A percentile compares a stretch with the other conserved stretches of the same genome.
Evolutionary conservation across 768 basidiomycete genomes (phyloP).

Genomic region (Leccinum incarnatum): DNA sequence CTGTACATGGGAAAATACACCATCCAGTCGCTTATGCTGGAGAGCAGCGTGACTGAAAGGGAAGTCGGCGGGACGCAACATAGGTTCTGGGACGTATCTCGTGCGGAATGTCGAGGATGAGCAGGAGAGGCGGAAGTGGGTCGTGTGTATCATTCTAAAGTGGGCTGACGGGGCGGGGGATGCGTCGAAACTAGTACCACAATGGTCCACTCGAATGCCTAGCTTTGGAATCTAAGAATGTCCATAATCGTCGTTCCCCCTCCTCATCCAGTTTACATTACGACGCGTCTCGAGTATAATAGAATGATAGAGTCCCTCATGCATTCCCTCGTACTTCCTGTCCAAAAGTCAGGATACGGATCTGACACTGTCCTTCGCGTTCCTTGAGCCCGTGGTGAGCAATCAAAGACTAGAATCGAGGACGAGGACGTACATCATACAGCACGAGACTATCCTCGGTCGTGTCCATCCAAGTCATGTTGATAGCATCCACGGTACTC

Average conservation of each 20-base stretch:
- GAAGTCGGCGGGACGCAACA: conserved; percentile 38
- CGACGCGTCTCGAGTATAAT: conserved; percentile 1
- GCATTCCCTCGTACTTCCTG: conserved; percentile 15
- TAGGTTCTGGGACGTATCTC: conserved; percentile 52
- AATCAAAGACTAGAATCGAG: background rate
- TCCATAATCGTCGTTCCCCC: background rate
- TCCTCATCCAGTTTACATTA: background rate
- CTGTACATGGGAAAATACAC: conserved; percentile 77
- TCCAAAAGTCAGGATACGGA: conserved; percentile 34
- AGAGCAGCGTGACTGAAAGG: conserved; percentile 27
- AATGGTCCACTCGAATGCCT: background rate
- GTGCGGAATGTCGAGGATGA: conserved; percentile 59
- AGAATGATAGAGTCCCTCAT: conserved; percentile 10
- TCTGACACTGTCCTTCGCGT: conserved; percentile 32
- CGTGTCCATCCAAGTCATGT: conserved; percentile 49
- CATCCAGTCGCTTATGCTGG: conserved; percentile 44
- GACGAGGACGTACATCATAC: conserved; percentile 43
- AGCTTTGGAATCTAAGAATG: background rate
- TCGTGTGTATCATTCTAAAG: conserved; percentile 62
- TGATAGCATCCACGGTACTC: conserved; percentile 43
- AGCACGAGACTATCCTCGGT: conserved; percentile 63
- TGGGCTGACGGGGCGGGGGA: conserved; percentile 34
- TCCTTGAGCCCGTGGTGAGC: conserved; percentile 21
- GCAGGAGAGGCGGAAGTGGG: conserved; percentile 64
- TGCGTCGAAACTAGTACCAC: conserved; percentile 13